A percentile compares a stretch with the other conserved stretches of the same genome.
Evolutionary conservation across 345 rosid species (phyloP).

Genomic region (Pistacia atlantica): DNA sequence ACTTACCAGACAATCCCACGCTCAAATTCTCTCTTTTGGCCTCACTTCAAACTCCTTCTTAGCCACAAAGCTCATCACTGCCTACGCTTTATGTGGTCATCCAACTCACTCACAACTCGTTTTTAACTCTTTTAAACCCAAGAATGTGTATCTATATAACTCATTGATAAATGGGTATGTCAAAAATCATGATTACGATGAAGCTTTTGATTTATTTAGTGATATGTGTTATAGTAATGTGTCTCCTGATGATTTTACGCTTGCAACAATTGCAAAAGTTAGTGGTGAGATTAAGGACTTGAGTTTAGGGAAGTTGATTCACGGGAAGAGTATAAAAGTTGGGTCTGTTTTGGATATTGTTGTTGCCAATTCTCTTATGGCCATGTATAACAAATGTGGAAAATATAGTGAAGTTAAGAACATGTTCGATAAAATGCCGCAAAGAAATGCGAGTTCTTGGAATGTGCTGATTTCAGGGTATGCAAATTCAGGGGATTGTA

Average conservation of each 20-base stretch:
- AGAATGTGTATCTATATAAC: constrained; percentile 50
- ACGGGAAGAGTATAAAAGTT: constrained; percentile 40
- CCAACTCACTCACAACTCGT: constrained; percentile 39
- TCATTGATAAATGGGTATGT: constrained; percentile 58
- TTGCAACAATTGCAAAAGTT: constrained; percentile 45
- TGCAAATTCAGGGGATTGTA: constrained; percentile 22
- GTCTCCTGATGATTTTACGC: constrained; percentile 53
- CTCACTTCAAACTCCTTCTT: constrained; percentile 39
- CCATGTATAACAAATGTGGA: constrained; percentile 55
- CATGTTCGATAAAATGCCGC: constrained; percentile 58
- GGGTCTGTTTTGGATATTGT: constrained; percentile 45
- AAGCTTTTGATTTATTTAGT: constrained; percentile 45
- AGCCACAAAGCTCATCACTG: constrained; percentile 63
- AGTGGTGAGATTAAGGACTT: constrained; percentile 45
- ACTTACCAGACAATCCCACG: constrained; percentile 50
- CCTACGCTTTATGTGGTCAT: constrained; percentile 40
- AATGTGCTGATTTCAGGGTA: constrained; percentile 43
- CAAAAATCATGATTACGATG: constrained; percentile 31
- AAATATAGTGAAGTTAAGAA: constrained; percentile 28
- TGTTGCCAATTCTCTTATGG: constrained; percentile 61
- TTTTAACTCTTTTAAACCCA: constrained; percentile 38
- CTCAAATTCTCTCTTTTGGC: constrained; percentile 40
- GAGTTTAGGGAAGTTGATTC: constrained; percentile 45
- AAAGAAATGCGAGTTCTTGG: constrained; percentile 50
- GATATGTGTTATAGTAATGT: constrained; percentile 38